Evolutionary conservation across 2,329 filamentous ascomycete species (phyloP).

Genomic region (Xylariaceae sp.): DNA sequence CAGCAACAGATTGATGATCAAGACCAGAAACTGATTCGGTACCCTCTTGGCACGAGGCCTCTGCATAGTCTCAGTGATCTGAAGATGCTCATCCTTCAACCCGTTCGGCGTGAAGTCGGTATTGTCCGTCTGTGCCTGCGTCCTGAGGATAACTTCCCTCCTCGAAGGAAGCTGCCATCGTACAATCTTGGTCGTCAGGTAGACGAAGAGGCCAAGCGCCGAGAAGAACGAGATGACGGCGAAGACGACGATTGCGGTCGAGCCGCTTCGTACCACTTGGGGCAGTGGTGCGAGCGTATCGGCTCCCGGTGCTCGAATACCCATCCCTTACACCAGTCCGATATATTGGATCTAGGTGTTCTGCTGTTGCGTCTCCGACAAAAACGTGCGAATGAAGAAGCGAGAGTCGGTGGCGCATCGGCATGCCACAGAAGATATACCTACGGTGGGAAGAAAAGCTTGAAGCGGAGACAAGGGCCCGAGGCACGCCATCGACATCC

Average conservation of each 20-base stretch:
- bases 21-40: slow-evolving; percentile 63
- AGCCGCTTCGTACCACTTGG: slow-evolving; percentile 29
- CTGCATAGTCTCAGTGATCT: slow-evolving; percentile 4
- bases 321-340: background rate
- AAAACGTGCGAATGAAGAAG: too few relatives aligned
- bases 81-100: slow-evolving; percentile 5
- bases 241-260: slow-evolving; percentile 33
- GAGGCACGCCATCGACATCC: too few relatives aligned
- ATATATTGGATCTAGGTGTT: too few relatives aligned
- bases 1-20: slow-evolving; percentile 65
- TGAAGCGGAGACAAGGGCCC: too few relatives aligned
- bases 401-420: too few relatives aligned
- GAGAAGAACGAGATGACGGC: slow-evolving; percentile 34
- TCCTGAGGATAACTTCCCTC: slow-evolving; percentile 9
- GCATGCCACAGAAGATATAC: too few relatives aligned
- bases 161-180: slow-evolving; percentile 25
- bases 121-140: slow-evolving; percentile 9
- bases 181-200: slow-evolving; percentile 32
- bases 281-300: slow-evolving; percentile 32
- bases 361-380: too few relatives aligned
- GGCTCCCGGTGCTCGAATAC: background rate
- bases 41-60: slow-evolving; percentile 25
- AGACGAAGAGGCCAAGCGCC: slow-evolving; percentile 27
- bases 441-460: too few relatives aligned
- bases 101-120: slow-evolving; percentile 12